phyloP scores from a whole-genome alignment of 495 filamentous ascomycete genomes.

The Chaetomium fimeti region DNA sequence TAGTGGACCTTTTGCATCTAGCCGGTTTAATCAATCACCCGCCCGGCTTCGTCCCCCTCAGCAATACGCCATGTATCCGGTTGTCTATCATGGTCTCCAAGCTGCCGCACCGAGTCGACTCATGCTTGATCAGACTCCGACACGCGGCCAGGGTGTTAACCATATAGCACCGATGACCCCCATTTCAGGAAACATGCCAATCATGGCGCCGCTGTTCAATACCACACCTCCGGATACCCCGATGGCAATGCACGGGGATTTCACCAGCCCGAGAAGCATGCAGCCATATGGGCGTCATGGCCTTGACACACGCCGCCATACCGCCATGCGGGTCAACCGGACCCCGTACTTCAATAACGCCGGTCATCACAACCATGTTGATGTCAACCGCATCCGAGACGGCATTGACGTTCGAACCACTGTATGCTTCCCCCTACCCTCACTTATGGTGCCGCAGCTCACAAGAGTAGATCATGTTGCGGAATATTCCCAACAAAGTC shows the following conservation, averaged over 20 bases:
- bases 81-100: slow-evolving; percentile 34
- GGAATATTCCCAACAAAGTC: slow-evolving; percentile 92
- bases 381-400: slow-evolving; percentile 61
- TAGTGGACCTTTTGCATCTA: slow-evolving; percentile 8
- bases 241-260: slow-evolving; percentile 31
- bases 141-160: slow-evolving; percentile 31
- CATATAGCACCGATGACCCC: slow-evolving; percentile 30
- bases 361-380: slow-evolving; percentile 64
- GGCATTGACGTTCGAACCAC: slow-evolving; percentile 73
- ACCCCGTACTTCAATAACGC: slow-evolving; percentile 44
- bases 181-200: slow-evolving; percentile 23
- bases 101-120: slow-evolving; percentile 29
- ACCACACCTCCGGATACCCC: slow-evolving; percentile 41
- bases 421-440: slow-evolving; percentile 44
- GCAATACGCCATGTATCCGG: slow-evolving; percentile 38
- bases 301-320: slow-evolving; percentile 40
- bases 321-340: slow-evolving; percentile 41
- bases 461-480: slow-evolving; percentile 76
- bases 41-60: slow-evolving; percentile 24
- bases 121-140: slow-evolving; percentile 40
- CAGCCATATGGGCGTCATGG: slow-evolving; percentile 29
- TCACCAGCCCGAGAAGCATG: slow-evolving; percentile 35
- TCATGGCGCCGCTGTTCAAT: slow-evolving; percentile 32
- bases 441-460: slow-evolving; percentile 12
- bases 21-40: slow-evolving; percentile 20